Evolutionary conservation across 257 asterid genomes (phyloP).

Genomic region (Ehretia macrophylla): DNA sequence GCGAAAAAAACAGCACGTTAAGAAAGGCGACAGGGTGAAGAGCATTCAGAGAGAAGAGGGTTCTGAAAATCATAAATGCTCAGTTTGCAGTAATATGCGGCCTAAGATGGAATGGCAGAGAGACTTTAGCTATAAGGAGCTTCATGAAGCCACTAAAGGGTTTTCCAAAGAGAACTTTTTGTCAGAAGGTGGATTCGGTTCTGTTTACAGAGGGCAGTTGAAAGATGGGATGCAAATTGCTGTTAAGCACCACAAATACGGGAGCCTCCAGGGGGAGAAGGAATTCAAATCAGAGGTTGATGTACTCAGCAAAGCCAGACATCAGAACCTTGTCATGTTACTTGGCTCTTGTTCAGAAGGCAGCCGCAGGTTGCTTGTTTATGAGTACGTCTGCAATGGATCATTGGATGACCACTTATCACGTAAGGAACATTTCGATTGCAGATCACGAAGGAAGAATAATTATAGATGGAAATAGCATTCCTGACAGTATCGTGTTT

Average conservation of each 20-base stretch:
- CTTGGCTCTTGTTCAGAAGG: constrained; percentile 63
- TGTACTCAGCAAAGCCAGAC: constrained; percentile 62
- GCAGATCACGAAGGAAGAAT: neutral
- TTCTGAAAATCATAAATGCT: constrained; percentile 37
- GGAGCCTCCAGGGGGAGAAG: constrained; percentile 71
- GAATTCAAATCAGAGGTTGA: constrained; percentile 63
- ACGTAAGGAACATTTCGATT: constrained; percentile 20
- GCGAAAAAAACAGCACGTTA: constrained; percentile 9
- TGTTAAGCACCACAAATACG: constrained; percentile 60
- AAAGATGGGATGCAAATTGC: constrained; percentile 51
- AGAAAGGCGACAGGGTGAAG: neutral
- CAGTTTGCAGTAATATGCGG: constrained; percentile 49
- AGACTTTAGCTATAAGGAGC: constrained; percentile 48
- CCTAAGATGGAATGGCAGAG: constrained; percentile 38
- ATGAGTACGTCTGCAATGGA: constrained; percentile 69
- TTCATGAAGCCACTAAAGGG: constrained; percentile 51
- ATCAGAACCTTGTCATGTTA: constrained; percentile 60
- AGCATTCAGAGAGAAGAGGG: constrained; percentile 12
- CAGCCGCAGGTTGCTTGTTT: constrained; percentile 57
- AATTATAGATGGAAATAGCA: neutral
- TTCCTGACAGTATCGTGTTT: neutral
- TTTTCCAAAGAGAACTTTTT: constrained; percentile 37
- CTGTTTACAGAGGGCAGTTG: constrained; percentile 45
- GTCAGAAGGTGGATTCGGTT: constrained; percentile 78
- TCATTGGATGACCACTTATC: constrained; percentile 56